phyloP scores from a whole-genome alignment of 352 stramenopile species.

The Elongisporangium prolatum region DNA sequence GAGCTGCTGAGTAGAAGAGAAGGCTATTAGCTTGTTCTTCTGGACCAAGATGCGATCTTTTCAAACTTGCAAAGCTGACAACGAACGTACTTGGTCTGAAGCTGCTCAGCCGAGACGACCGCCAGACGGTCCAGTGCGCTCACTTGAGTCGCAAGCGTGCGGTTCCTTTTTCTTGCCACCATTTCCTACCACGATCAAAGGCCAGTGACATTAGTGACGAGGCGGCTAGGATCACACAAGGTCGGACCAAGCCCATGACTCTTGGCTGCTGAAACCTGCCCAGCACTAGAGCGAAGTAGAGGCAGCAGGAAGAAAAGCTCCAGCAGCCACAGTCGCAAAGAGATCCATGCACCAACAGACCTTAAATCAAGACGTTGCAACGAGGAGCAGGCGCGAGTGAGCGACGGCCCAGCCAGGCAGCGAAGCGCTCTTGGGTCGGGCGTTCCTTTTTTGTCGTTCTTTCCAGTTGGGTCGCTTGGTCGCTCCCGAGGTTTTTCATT shows the following conservation, averaged over 20 bases:
- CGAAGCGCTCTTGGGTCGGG: neutral
- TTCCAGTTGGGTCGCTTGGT: neutral
- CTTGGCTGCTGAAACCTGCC: neutral
- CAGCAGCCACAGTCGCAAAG: neutral
- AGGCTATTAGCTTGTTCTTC: neutral
- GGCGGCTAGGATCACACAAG: neutral
- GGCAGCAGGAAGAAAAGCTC: neutral
- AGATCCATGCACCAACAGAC: neutral
- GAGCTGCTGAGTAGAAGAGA: neutral
- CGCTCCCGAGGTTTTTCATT: conserved; percentile 11
- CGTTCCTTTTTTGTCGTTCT: conserved; percentile 1
- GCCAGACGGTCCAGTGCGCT: conserved; percentile 7
- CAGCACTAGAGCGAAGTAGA: neutral
- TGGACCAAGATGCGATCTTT: neutral
- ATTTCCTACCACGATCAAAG: neutral
- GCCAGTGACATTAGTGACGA: neutral
- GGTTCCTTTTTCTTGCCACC: conserved; percentile 1
- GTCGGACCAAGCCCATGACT: neutral
- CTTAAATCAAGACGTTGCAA: neutral
- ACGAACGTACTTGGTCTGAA: neutral
- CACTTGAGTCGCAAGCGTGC: conserved; percentile 1
- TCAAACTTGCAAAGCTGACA: neutral
- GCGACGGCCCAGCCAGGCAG: conserved; percentile 1
- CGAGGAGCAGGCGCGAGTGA: neutral
- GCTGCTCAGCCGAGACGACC: conserved; percentile 7